phyloP scores from a whole-genome alignment of 768 basidiomycete genomes.

The Royoungia palumana region DNA sequence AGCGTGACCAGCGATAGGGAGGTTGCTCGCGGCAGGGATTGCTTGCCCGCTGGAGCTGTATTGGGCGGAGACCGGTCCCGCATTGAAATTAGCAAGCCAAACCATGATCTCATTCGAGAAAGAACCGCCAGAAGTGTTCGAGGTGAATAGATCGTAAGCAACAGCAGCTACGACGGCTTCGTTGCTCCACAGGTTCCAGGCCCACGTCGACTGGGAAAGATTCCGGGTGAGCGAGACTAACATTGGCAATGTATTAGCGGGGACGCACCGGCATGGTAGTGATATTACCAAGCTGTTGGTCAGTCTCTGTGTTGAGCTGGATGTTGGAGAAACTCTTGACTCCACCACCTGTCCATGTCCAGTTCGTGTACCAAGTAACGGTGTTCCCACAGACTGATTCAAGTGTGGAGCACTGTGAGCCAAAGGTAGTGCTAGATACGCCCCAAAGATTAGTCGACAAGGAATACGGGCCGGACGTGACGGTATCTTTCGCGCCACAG shows the following conservation, averaged over 20 bases:
- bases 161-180: slow-evolving; percentile 49
- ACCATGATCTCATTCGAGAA: slow-evolving; percentile 54
- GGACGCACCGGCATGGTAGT: slow-evolving; percentile 50
- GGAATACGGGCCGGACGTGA: slow-evolving; percentile 44
- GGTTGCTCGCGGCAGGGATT: slow-evolving; percentile 38
- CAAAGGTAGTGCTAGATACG: slow-evolving; percentile 37
- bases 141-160: slow-evolving; percentile 65
- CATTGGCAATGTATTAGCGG: neutral
- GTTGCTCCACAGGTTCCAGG: slow-evolving; percentile 47
- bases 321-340: slow-evolving; percentile 66
- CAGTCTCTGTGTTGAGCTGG: slow-evolving; percentile 46
- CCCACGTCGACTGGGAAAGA: slow-evolving; percentile 46
- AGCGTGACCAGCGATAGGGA: slow-evolving; percentile 45
- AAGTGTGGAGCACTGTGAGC: slow-evolving; percentile 50
- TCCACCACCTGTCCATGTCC: slow-evolving; percentile 52
- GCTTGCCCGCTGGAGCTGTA: slow-evolving; percentile 50
- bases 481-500: slow-evolving; percentile 52
- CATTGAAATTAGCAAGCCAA: slow-evolving; percentile 59
- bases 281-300: slow-evolving; percentile 55
- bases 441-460: slow-evolving; percentile 52
- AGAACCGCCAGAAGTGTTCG: slow-evolving; percentile 44
- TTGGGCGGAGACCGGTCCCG: slow-evolving; percentile 52
- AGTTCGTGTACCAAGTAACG: slow-evolving; percentile 50
- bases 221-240: neutral
- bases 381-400: slow-evolving; percentile 39